Evolutionary conservation across 768 basidiomycete species (phyloP).

Genomic region (Pholiota molesta): DNA sequence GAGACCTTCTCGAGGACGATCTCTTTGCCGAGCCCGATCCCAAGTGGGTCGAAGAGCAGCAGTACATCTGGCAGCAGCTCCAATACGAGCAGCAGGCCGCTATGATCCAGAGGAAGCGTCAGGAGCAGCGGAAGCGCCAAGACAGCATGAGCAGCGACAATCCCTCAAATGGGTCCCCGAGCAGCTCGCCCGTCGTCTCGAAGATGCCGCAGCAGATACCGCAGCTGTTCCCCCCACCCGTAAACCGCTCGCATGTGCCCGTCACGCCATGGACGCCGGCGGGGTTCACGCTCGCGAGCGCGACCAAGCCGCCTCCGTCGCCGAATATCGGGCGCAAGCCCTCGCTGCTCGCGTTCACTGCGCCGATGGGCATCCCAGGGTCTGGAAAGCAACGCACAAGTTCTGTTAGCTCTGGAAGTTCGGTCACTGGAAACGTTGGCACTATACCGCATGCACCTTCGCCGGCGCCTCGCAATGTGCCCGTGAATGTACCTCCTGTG

Average conservation of each 20-base stretch:
- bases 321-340: constrained; percentile 3
- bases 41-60: constrained; percentile 9
- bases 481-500: neutral
- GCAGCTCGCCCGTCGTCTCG: constrained; percentile 3
- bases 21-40: constrained; percentile 5
- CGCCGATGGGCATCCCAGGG: neutral
- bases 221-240: neutral
- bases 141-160: constrained; percentile 38
- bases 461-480: constrained; percentile 6
- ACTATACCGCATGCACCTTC: neutral
- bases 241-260: constrained; percentile 7
- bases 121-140: constrained; percentile 50
- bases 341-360: neutral
- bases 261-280: constrained; percentile 9
- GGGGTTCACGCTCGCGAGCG: neutral
- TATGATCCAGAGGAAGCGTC: constrained; percentile 37
- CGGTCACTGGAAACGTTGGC: neutral
- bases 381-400: neutral
- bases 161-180: neutral
- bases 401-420: constrained; percentile 2
- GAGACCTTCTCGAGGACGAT: neutral
- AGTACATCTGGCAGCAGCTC: constrained; percentile 9
- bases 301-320: neutral
- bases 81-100: constrained; percentile 46
- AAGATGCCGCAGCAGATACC: constrained; percentile 3